These are phyloP conservation scores for Phyllosticta paracitricarpa DNA, from an alignment of 2,329 filamentous ascomycete genomes.

Conservation along the genomic window DNA sequence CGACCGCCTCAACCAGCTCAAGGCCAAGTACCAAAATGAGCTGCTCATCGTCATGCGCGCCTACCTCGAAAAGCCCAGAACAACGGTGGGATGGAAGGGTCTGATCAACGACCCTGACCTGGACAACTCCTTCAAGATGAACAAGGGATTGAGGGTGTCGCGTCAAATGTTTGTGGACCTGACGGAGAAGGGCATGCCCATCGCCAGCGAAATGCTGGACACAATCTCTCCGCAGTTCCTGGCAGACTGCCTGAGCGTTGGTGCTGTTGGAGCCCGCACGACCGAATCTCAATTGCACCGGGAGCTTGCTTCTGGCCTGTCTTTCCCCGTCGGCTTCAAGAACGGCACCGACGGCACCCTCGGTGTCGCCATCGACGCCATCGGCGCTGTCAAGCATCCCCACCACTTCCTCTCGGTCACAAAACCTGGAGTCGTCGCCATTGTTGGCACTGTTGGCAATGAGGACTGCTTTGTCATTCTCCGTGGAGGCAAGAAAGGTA, in stretches of 20 bases:
- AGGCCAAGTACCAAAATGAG: conserved; percentile 81
- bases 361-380: conserved; percentile 86
- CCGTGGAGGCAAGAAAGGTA: conserved; percentile 82
- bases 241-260: conserved; percentile 81
- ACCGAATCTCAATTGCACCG: conserved; percentile 94
- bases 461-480: conserved; percentile 96
- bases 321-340: conserved; percentile 98
- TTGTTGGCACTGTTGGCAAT: conserved; percentile 89
- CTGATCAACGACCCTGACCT: conserved; percentile 98
- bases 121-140: conserved; percentile 97
- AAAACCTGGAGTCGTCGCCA: conserved; percentile 89
- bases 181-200: conserved; percentile 84
- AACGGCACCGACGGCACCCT: conserved; percentile 93
- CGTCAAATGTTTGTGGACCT: conserved; percentile 89
- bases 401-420: conserved; percentile 98
- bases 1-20: conserved; percentile 66
- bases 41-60: conserved; percentile 94
- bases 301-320: conserved; percentile 85
- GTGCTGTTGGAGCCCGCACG: conserved; percentile 89
- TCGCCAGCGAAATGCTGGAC: conserved; percentile 96
- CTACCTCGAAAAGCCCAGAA: conserved; percentile 97
- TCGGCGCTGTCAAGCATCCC: conserved; percentile 80
- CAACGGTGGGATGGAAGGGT: conserved; percentile 97
- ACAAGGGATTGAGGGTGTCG: conserved; percentile 83
- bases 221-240: conserved; percentile 97